Percentiles rank a stretch among this genome's conserved stretches.
phyloP scores from a whole-genome alignment of 768 basidiomycete species.

The Tylopilus felleus region DNA sequence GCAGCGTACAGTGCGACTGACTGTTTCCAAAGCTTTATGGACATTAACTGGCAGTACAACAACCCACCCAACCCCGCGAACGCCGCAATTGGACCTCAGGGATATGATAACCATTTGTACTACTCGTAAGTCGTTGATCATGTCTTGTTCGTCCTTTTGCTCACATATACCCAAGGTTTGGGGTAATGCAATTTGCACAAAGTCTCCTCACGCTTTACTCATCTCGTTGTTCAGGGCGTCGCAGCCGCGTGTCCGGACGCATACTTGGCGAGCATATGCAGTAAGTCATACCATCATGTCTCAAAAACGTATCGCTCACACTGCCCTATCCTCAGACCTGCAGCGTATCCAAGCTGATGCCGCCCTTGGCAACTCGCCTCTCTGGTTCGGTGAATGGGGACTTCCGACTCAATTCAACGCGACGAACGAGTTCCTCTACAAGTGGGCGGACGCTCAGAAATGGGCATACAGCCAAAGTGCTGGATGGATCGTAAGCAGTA shows the following conservation, averaged over 20 bases:
- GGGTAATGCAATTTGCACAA: slow-evolving; percentile 38
- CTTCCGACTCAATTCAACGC: slow-evolving; percentile 65
- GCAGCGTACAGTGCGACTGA: slow-evolving; percentile 3
- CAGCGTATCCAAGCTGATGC: slow-evolving; percentile 49
- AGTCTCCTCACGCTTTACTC: background rate
- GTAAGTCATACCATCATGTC: slow-evolving; percentile 37
- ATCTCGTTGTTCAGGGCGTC: slow-evolving; percentile 49
- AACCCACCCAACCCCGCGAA: slow-evolving; percentile 68
- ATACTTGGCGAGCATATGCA: slow-evolving; percentile 67
- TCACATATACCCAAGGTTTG: slow-evolving; percentile 42
- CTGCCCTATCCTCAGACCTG: slow-evolving; percentile 45
- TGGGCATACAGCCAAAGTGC: slow-evolving; percentile 54
- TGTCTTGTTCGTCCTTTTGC: background rate
- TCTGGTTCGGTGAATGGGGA: slow-evolving; percentile 61
- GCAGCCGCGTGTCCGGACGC: slow-evolving; percentile 61
- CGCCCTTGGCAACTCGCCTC: slow-evolving; percentile 42
- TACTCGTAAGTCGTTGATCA: slow-evolving; percentile 49
- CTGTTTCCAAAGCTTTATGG: slow-evolving; percentile 63
- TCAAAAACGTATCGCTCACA: background rate
- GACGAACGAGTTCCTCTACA: slow-evolving; percentile 53
- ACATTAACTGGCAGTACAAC: slow-evolving; percentile 72
- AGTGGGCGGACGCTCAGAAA: slow-evolving; percentile 81
- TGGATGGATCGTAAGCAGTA: slow-evolving; percentile 61
- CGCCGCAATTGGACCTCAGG: slow-evolving; percentile 65
- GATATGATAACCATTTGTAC: slow-evolving; percentile 79